Evolutionary conservation across 768 basidiomycete species (phyloP).

Genomic region (Tulasnella sp.): DNA sequence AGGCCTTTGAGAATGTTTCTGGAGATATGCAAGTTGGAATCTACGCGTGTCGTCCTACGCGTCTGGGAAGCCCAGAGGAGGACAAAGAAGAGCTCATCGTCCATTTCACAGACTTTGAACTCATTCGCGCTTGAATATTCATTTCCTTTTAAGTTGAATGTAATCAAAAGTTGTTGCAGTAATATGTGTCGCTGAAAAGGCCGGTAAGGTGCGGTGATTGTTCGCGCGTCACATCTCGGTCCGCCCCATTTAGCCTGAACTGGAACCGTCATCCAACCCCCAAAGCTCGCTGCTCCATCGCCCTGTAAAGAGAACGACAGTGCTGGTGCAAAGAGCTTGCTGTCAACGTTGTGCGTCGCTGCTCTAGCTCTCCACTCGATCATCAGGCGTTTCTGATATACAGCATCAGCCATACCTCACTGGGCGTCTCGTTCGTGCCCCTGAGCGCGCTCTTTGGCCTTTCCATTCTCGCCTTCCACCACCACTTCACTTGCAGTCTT

Average conservation of each 20-base stretch:
- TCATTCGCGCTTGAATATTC: neutral
- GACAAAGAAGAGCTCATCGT: constrained; percentile 23
- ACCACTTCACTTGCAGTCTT: neutral
- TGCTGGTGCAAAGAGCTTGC: neutral
- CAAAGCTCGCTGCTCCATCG: neutral
- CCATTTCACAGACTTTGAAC: constrained; percentile 15
- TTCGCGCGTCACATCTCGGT: neutral
- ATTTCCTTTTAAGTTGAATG: neutral
- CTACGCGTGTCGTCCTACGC: constrained; percentile 28
- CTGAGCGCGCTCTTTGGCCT: neutral
- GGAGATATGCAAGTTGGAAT: constrained; percentile 23
- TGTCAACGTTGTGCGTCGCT: neutral
- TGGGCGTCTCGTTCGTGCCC: neutral
- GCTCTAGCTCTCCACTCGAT: neutral
- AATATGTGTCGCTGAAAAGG: neutral
- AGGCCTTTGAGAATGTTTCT: constrained; percentile 9
- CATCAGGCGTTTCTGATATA: neutral
- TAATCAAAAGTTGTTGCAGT: neutral
- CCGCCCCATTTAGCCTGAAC: neutral
- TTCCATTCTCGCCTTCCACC: neutral
- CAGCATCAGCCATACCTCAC: neutral
- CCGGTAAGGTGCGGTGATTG: neutral
- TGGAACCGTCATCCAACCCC: neutral
- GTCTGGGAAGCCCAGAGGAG: neutral
- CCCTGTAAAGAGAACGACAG: neutral